Evolutionary conservation across 805 yeast species (phyloP).

Genomic region (Jamesozyma lodderae): DNA sequence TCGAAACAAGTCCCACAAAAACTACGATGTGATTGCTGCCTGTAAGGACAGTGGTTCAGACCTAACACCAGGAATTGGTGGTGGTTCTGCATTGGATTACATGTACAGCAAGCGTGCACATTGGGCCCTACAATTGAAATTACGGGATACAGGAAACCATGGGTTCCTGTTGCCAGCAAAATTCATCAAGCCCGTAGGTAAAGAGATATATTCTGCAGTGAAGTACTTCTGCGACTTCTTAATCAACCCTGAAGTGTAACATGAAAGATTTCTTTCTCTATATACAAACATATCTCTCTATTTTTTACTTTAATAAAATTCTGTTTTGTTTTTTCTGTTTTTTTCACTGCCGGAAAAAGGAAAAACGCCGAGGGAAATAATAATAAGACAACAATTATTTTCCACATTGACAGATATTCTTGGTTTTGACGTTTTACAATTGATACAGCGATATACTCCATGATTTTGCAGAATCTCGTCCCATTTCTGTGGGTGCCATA

Average conservation of each 20-base stretch:
- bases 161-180: slow-evolving; percentile 72
- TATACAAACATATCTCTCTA: background rate
- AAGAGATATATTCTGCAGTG: slow-evolving; percentile 60
- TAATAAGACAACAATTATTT: too few species aligned
- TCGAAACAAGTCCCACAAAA: slow-evolving; percentile 41
- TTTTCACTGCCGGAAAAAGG: too few species aligned
- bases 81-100: slow-evolving; percentile 73
- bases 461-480: too few species aligned
- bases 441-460: too few species aligned
- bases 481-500: too few species aligned
- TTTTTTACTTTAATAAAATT: too few species aligned
- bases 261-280: too few species aligned
- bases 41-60: slow-evolving; percentile 74
- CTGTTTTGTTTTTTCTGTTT: background rate
- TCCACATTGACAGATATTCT: too few species aligned
- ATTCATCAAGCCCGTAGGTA: slow-evolving; percentile 67
- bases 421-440: too few species aligned
- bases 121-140: slow-evolving; percentile 78
- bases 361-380: background rate
- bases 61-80: slow-evolving; percentile 61
- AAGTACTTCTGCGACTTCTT: slow-evolving; percentile 55
- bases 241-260: slow-evolving; percentile 33
- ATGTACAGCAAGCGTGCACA: slow-evolving; percentile 76
- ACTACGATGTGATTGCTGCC: slow-evolving; percentile 64
- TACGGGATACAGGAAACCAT: slow-evolving; percentile 74